These are phyloP conservation scores for Pichia exigua DNA, from an alignment of 805 yeast genomes.

Conservation along the genomic window DNA sequence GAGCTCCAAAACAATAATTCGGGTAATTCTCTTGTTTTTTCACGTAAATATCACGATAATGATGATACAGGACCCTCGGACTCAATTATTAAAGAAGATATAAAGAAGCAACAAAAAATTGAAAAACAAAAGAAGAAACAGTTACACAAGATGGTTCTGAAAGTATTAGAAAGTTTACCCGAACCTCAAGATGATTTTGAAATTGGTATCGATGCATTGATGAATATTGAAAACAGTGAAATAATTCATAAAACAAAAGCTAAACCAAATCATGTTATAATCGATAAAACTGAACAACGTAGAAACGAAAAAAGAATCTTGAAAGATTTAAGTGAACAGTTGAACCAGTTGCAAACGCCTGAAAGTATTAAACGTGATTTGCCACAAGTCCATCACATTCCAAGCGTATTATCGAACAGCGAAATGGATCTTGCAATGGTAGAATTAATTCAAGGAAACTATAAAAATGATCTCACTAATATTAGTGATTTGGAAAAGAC, in stretches of 20 bases:
- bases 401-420: neutral
- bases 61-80: neutral
- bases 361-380: slow-evolving; percentile 2
- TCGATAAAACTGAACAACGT: slow-evolving; percentile 7
- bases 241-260: neutral
- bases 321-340: neutral
- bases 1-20: neutral
- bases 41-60: neutral
- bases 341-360: neutral
- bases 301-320: neutral
- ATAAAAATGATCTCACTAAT: neutral
- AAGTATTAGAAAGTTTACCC: slow-evolving; percentile 7
- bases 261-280: neutral
- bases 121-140: slow-evolving; percentile 3
- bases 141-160: neutral
- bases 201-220: slow-evolving; percentile 4
- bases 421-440: neutral
- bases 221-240: neutral
- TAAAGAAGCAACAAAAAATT: neutral
- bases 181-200: slow-evolving; percentile 15
- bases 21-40: slow-evolving; percentile 11
- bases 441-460: neutral
- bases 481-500: neutral
- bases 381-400: slow-evolving; percentile 3
- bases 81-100: neutral